Conservation (phyloP, 257 asterid species). For the Solanum pinnatisectum region DNA sequence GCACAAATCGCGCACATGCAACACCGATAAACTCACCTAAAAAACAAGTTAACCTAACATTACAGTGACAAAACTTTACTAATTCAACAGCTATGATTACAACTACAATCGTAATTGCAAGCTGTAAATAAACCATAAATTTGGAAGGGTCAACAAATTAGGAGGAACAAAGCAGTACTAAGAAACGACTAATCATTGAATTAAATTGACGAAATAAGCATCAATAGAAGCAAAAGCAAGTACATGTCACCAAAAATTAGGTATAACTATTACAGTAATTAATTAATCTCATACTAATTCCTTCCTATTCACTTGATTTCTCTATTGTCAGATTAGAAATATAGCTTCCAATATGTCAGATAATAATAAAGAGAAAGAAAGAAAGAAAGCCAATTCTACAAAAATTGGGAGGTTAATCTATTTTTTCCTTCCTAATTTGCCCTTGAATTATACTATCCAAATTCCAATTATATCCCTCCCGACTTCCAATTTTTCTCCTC, state of each 20-base stretch:
- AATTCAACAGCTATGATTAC: neutral
- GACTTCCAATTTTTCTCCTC: neutral
- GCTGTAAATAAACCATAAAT: neutral
- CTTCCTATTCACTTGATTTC: neutral
- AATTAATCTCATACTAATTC: neutral
- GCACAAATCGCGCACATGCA: neutral
- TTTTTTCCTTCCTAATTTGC: conserved; percentile 1
- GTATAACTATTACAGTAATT: neutral
- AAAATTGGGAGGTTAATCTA: conserved; percentile 13
- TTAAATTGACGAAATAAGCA: neutral
- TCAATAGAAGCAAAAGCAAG: neutral
- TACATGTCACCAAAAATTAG: neutral
- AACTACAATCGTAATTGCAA: neutral
- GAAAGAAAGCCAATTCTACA: conserved; percentile 12
- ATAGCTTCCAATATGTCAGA: neutral
- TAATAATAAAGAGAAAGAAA: neutral
- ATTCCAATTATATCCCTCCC: conserved; percentile 23
- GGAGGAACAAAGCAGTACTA: neutral
- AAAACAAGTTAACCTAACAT: neutral
- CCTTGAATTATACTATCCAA: conserved; percentile 1
- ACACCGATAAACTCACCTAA: neutral
- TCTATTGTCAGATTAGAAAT: neutral
- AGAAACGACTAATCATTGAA: neutral
- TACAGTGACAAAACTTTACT: neutral
- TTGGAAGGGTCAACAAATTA: neutral